phyloP scores from a whole-genome alignment of 2,329 filamentous ascomycete genomes.

The Aschersonia sp. region DNA sequence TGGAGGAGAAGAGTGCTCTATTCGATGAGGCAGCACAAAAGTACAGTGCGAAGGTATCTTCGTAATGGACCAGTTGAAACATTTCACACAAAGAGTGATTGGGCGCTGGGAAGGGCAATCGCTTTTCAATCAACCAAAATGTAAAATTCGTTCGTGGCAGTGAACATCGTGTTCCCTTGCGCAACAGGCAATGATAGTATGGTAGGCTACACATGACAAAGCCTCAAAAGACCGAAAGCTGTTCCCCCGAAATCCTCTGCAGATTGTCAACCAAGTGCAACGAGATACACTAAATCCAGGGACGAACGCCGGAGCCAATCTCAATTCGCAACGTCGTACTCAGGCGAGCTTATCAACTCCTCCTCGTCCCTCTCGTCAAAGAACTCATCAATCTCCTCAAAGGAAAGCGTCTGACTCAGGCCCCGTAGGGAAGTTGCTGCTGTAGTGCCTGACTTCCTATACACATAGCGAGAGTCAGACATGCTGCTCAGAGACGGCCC shows the following conservation, averaged over 20 bases:
- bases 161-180: too few species aligned
- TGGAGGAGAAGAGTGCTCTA: conserved; percentile 71
- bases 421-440: neutral
- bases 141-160: too few species aligned
- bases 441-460: neutral
- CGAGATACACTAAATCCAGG: too few species aligned
- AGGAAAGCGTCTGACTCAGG: neutral
- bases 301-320: too few species aligned
- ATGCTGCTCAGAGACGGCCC: neutral
- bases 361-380: neutral
- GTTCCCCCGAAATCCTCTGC: too few species aligned
- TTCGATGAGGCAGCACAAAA: conserved; percentile 81
- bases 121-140: too few species aligned
- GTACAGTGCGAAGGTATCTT: conserved; percentile 70
- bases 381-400: conserved; percentile 1
- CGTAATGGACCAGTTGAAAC: conserved; percentile 12
- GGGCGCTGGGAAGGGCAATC: too few species aligned
- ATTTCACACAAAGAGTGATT: conserved; percentile 8
- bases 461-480: neutral
- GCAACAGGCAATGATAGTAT: too few species aligned
- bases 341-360: neutral
- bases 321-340: neutral
- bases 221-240: too few species aligned
- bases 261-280: too few species aligned
- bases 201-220: too few species aligned